Percentiles rank a stretch among this genome's conserved stretches.
Conservation (phyloP, 495 filamentous ascomycete species). For the Podospora fimiseda region DNA sequence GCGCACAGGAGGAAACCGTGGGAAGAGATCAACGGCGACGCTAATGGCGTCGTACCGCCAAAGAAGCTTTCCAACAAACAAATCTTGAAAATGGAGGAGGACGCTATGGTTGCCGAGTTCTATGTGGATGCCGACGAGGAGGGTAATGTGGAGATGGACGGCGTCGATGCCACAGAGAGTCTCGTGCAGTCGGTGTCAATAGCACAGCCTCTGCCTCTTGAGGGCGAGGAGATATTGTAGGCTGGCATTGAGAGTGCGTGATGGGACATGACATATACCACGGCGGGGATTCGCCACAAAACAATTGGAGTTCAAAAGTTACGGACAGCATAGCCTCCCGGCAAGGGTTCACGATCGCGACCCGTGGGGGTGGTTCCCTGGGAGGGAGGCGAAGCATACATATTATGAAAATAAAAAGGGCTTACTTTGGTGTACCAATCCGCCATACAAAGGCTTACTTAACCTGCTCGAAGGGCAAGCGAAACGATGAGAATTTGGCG, state of each 20-base stretch:
- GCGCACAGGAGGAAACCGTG: conserved; percentile 48
- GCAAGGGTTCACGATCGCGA: too few relatives aligned
- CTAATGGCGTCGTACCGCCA: background rate
- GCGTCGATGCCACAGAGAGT: conserved; percentile 2
- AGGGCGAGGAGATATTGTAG: background rate
- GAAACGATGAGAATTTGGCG: too few relatives aligned
- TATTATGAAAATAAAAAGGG: too few relatives aligned
- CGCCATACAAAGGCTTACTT: too few relatives aligned
- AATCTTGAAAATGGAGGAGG: conserved; percentile 15
- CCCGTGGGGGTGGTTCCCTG: too few relatives aligned
- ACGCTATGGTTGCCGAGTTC: conserved; percentile 18
- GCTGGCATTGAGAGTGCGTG: background rate
- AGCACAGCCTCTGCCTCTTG: background rate
- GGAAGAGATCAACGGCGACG: conserved; percentile 54
- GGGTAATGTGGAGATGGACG: conserved; percentile 22
- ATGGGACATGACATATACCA: background rate
- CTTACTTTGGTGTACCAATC: too few relatives aligned
- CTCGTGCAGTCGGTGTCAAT: background rate
- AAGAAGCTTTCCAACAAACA: conserved; percentile 15
- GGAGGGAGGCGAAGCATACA: too few relatives aligned
- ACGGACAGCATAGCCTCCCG: too few relatives aligned
- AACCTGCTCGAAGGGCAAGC: too few relatives aligned
- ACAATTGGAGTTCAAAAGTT: too few relatives aligned
- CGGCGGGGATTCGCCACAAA: background rate
- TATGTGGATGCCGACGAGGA: conserved; percentile 21